These are phyloP conservation scores for Taphrina flavorubra DNA, from an alignment of 1,139 yeast genomes.

Conservation along the genomic window DNA sequence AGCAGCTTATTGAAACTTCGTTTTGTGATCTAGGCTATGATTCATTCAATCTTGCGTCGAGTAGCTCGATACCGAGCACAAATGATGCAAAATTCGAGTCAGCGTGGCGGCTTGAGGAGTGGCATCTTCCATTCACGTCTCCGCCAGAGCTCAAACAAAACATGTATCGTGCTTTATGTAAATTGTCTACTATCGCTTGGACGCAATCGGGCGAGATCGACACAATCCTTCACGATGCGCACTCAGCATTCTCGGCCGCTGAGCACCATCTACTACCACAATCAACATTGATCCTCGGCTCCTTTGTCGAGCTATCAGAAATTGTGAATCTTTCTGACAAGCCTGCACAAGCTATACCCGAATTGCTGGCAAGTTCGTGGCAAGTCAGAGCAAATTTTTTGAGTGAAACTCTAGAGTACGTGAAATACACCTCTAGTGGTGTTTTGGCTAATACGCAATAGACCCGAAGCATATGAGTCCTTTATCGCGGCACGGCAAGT, in stretches of 20 bases:
- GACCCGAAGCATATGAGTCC: conserved; percentile 16
- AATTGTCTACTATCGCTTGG: conserved; percentile 50
- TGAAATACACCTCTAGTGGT: background rate
- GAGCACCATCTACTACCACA: background rate
- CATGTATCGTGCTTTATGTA: conserved; percentile 56
- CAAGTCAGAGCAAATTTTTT: background rate
- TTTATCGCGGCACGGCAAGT: conserved; percentile 35
- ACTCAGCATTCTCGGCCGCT: background rate
- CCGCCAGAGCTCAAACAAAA: conserved; percentile 55
- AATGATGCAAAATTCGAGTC: conserved; percentile 54
- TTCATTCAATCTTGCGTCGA: conserved; percentile 17
- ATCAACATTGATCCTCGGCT: conserved; percentile 31
- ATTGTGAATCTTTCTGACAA: background rate
- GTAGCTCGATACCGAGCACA: background rate
- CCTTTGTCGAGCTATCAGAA: conserved; percentile 5
- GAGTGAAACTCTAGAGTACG: background rate
- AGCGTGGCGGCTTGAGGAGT: conserved; percentile 73
- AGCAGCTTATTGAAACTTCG: background rate
- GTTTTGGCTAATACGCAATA: background rate
- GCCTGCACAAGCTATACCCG: background rate
- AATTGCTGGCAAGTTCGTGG: background rate
- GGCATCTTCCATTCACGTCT: conserved; percentile 66
- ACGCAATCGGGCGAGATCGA: conserved; percentile 47
- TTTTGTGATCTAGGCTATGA: conserved; percentile 9
- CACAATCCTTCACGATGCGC: conserved; percentile 1